These are phyloP conservation scores for Erodium maritimum DNA, from an alignment of 345 rosid species.

Conservation along the genomic window DNA sequence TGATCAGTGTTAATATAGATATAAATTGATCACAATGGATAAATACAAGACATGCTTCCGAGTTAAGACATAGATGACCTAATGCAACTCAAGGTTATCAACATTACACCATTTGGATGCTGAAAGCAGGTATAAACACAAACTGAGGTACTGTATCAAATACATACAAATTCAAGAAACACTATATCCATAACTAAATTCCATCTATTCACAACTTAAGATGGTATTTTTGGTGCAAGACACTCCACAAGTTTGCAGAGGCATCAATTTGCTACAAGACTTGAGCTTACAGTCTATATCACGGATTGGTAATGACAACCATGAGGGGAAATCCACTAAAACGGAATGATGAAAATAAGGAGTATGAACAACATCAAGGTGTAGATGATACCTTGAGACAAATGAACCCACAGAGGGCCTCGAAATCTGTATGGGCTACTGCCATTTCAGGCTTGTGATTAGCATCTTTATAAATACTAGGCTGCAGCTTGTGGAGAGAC, in stretches of 20 bases:
- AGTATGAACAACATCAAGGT: background rate
- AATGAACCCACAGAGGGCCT: constrained; percentile 86
- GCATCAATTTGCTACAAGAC: background rate
- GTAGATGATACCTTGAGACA: constrained; percentile 42
- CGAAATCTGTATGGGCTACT: constrained; percentile 80
- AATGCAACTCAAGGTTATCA: too few species aligned
- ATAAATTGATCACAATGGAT: too few species aligned
- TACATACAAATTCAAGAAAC: too few species aligned
- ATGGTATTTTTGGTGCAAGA: background rate
- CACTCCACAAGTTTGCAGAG: background rate
- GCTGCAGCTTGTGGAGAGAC: constrained; percentile 60
- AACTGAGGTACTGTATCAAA: too few species aligned
- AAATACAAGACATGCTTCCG: too few species aligned
- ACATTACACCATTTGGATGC: background rate
- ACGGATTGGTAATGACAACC: background rate
- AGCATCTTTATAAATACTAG: constrained; percentile 68
- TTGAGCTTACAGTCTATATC: background rate
- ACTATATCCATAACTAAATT: background rate
- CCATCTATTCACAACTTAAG: background rate
- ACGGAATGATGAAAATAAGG: background rate
- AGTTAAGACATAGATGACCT: too few species aligned
- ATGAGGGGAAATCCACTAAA: background rate
- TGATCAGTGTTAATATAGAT: too few species aligned
- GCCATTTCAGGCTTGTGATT: constrained; percentile 99
- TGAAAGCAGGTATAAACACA: too few species aligned